Evolutionary conservation across 1,284 basidiomycete species (phyloP).

Genomic region (Pterula multifida): DNA sequence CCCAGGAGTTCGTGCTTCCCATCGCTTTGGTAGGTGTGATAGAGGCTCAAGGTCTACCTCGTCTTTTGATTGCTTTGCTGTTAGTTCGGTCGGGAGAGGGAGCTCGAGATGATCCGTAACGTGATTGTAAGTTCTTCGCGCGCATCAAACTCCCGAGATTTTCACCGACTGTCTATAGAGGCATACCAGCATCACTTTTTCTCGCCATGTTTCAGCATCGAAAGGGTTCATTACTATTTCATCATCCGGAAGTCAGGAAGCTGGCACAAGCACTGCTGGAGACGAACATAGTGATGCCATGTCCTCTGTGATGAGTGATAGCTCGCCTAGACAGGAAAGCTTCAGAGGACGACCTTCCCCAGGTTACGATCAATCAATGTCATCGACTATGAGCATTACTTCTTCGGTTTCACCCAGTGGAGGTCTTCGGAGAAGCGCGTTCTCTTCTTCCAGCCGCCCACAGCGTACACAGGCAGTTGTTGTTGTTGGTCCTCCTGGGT

Average conservation of each 20-base stretch:
- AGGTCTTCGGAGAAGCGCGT: slow-evolving; percentile 6
- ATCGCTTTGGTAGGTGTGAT: slow-evolving; percentile 45
- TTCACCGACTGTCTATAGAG: slow-evolving; percentile 23
- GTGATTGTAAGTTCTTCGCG: slow-evolving; percentile 32
- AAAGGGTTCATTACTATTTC: slow-evolving; percentile 28
- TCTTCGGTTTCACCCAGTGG: slow-evolving; percentile 19
- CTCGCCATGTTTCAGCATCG: slow-evolving; percentile 34
- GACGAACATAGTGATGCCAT: slow-evolving; percentile 33
- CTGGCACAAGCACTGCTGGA: slow-evolving; percentile 15
- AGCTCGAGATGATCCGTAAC: slow-evolving; percentile 51
- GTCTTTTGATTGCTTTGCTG: neutral
- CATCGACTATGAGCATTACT: slow-evolving; percentile 19
- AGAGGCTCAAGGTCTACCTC: too few species aligned
- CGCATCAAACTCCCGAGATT: neutral
- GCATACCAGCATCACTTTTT: slow-evolving; percentile 50
- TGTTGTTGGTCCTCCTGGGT: slow-evolving; percentile 56
- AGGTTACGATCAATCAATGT: slow-evolving; percentile 7
- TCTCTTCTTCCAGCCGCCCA: neutral
- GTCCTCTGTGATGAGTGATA: slow-evolving; percentile 23
- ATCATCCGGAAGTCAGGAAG: slow-evolving; percentile 22
- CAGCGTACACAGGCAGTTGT: slow-evolving; percentile 48
- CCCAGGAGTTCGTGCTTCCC: slow-evolving; percentile 55
- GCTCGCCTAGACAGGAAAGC: slow-evolving; percentile 3
- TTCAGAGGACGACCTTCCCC: slow-evolving; percentile 2
- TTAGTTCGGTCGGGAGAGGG: slow-evolving; percentile 59